Conservation (phyloP, 148 eudicot genomes). For the Vaccinium myrtillus region DNA sequence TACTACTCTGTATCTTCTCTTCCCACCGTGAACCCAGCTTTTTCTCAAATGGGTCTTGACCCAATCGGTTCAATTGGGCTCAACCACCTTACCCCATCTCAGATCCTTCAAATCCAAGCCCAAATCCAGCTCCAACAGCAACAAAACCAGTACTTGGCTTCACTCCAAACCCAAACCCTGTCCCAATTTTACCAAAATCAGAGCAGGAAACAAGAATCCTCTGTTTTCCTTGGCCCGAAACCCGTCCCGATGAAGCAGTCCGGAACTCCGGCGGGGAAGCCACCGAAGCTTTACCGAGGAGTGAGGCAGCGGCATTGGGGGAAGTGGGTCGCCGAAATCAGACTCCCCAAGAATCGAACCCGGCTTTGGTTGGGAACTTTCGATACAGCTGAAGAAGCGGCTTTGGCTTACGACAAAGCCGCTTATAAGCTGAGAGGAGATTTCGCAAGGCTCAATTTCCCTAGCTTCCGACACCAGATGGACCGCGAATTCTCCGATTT, state of each 20-base stretch:
- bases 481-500: constrained; percentile 26
- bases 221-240: constrained; percentile 39
- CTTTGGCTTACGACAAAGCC: constrained; percentile 78
- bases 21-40: constrained; percentile 20
- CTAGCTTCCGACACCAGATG: constrained; percentile 36
- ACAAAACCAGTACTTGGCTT: constrained; percentile 21
- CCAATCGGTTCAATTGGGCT: constrained; percentile 32
- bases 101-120: constrained; percentile 45
- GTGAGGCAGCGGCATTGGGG: constrained; percentile 91
- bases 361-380: constrained; percentile 86
- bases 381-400: constrained; percentile 61
- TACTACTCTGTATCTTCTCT: constrained; percentile 14
- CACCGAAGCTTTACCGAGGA: constrained; percentile 67
- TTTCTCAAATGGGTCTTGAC: constrained; percentile 22
- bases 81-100: constrained; percentile 42
- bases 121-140: constrained; percentile 39
- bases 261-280: constrained; percentile 28
- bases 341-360: constrained; percentile 75
- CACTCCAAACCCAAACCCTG: background rate
- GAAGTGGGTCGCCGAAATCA: constrained; percentile 85
- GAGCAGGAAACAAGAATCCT: constrained; percentile 1
- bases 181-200: background rate
- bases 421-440: constrained; percentile 80
- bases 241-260: constrained; percentile 47
- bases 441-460: constrained; percentile 66